phyloP scores from a whole-genome alignment of 257 asterid species.

The Ajuga chamaepitys region DNA sequence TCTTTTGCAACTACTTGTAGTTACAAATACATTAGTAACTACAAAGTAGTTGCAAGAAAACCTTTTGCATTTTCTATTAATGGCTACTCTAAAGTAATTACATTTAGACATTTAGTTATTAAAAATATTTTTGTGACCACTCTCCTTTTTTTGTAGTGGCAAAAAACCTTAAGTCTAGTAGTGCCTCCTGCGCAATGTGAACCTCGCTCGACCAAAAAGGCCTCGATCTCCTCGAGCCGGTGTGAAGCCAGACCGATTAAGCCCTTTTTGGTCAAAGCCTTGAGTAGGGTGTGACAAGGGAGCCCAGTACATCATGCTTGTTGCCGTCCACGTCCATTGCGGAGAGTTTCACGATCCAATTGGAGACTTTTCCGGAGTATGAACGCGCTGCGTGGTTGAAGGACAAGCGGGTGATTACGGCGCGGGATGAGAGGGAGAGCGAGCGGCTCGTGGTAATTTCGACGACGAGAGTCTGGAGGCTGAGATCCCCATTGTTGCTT shows the following conservation, averaged over 20 bases:
- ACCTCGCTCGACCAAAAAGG: slow-evolving; percentile 98
- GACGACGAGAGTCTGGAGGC: slow-evolving; percentile 38
- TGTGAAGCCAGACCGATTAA: slow-evolving; percentile 89
- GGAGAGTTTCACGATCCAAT: slow-evolving; percentile 72
- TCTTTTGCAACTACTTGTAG: too few species aligned
- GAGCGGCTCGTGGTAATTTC: slow-evolving; percentile 28
- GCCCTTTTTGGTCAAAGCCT: slow-evolving; percentile 66
- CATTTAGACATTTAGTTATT: too few species aligned
- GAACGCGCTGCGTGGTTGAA: slow-evolving; percentile 25
- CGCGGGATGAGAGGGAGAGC: slow-evolving; percentile 27
- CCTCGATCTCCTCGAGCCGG: slow-evolving; percentile 87
- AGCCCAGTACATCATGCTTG: slow-evolving; percentile 51
- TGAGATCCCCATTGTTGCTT: slow-evolving; percentile 45
- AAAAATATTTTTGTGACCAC: too few species aligned
- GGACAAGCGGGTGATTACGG: slow-evolving; percentile 21
- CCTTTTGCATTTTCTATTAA: too few species aligned
- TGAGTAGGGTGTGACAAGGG: slow-evolving; percentile 78
- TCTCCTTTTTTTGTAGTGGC: too few species aligned
- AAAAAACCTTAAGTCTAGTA: too few species aligned
- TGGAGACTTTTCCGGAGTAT: slow-evolving; percentile 70
- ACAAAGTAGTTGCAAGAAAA: too few species aligned
- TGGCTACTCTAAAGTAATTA: too few species aligned
- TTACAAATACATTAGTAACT: too few species aligned
- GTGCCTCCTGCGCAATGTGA: slow-evolving; percentile 92
- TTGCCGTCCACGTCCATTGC: slow-evolving; percentile 80